Base-by-base conservation (phyloP, 768 basidiomycete genomes). In the Paxillus involutus region DNA sequence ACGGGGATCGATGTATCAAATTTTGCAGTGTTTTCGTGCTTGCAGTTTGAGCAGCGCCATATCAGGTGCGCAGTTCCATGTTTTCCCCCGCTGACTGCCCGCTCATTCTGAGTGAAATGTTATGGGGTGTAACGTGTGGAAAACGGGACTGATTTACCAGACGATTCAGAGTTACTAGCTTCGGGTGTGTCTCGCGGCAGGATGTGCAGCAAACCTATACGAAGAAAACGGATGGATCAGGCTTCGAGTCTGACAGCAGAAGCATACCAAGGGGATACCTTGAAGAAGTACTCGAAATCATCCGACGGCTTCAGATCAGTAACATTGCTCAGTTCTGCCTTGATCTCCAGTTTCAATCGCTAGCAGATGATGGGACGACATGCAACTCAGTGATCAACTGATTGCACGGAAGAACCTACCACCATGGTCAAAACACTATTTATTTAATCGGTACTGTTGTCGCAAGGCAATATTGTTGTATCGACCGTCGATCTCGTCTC, bases 251-350 rank as follows among this genome's bases (percentile, higher is more conserved):
- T 52, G 41, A 32, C 46, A 17, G 43, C 50, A 32, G 44, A 35
- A 32, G 29, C 29, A 55, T 29, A 51, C 21, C 29, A 13, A 30
- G 33, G 6, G 45, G 53, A 44, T 47, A 89, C 90, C 76, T 86
- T 68, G 75, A 94, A 93, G 76, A 88, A 86, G 67, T 82, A 94
- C 53, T 91, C 87, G 60, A 88, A 94, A 58, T 85, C 80, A 30
- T 84, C 77, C 4, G 75, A 69, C n/a, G 80, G 91, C 47, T 73
- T 71, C 29, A 94, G 73, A 60, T 82, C 75, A 9, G 89, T 88
- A 55, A 92, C 83, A 59, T 88, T 86, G 67, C 93, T 89, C 42
- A 94, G 78, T 3, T 89, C 87, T 11, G 91, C 91, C 71, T 85
- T 84, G 68, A 90, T 88, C 44, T 83, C 86, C 30, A 89, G 73